Conservation (phyloP, 306 rosid genomes). For the Vachellia collinsii region DNA sequence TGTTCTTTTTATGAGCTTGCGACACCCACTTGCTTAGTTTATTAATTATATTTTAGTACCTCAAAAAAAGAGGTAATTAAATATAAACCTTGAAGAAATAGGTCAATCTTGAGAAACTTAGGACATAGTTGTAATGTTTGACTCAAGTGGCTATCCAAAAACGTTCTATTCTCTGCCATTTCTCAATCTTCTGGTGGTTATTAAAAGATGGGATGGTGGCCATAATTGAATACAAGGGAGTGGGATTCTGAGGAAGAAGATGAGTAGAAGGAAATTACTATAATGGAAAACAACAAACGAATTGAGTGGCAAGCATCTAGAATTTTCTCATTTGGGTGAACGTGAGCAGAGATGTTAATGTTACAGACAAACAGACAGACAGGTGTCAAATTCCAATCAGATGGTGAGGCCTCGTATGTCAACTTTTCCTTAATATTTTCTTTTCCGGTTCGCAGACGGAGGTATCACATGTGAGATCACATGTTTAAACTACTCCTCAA, state of each 20-base stretch:
- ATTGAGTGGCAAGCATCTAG: slow-evolving; percentile 11
- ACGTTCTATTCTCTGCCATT: slow-evolving; percentile 1
- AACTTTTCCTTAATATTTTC: slow-evolving; percentile 31
- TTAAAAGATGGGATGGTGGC: slow-evolving; percentile 1
- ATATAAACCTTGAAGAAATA: slow-evolving; percentile 8
- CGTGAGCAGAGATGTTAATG: slow-evolving; percentile 26
- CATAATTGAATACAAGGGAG: not conserved
- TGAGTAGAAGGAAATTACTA: not conserved
- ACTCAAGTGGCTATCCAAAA: not conserved
- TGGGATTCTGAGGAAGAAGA: slow-evolving; percentile 17
- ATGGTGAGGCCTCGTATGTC: slow-evolving; percentile 40
- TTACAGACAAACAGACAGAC: not conserved
- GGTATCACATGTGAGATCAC: slow-evolving; percentile 51
- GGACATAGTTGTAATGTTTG: slow-evolving; percentile 15
- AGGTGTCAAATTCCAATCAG: slow-evolving; percentile 36
- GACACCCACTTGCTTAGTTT: not conserved
- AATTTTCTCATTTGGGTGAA: not conserved
- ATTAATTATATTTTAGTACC: not conserved
- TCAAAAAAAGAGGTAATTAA: not conserved
- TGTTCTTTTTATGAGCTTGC: not conserved
- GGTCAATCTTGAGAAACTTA: slow-evolving; percentile 28
- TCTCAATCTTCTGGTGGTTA: slow-evolving; percentile 1
- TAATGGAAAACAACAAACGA: not conserved
- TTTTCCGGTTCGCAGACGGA: slow-evolving; percentile 25
- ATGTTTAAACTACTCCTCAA: slow-evolving; percentile 39